Conservation (phyloP, 495 filamentous ascomycete genomes). For the Penicillium bovifimosum region DNA sequence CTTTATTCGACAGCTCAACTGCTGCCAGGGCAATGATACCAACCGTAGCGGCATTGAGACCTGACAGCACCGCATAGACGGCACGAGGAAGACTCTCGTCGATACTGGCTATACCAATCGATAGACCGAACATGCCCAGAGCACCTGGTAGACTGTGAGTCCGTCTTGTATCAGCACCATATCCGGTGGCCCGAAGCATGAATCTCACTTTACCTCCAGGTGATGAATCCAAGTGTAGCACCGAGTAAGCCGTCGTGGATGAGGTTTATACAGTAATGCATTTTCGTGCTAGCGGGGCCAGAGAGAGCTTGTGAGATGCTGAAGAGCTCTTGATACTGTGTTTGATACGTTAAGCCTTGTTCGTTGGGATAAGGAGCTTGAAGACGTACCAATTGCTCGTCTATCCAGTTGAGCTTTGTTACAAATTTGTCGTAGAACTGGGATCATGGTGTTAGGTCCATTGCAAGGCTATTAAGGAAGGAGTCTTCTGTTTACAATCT, state of each 20-base stretch:
- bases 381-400: neutral
- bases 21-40: conserved; percentile 4
- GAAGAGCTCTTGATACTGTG: conserved; percentile 2
- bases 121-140: neutral
- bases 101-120: neutral
- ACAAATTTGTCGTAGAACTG: neutral
- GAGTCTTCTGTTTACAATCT: neutral
- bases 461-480: neutral
- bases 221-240: neutral
- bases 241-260: neutral
- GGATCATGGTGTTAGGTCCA: neutral
- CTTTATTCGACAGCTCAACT: conserved; percentile 2
- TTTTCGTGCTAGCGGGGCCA: conserved; percentile 1
- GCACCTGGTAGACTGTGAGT: neutral
- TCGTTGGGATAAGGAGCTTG: neutral
- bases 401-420: neutral
- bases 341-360: neutral
- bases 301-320: conserved; percentile 1
- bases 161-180: too few species aligned
- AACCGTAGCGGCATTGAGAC: conserved; percentile 1
- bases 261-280: conserved; percentile 1
- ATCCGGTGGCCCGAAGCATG: too few species aligned
- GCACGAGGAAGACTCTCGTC: neutral
- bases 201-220: neutral
- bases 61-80: neutral